Evolutionary conservation across 352 stramenopile genomes (phyloP), one percentile per base, ranked within the genome.

Genomic region (Globisporangium perplexum): DNA sequence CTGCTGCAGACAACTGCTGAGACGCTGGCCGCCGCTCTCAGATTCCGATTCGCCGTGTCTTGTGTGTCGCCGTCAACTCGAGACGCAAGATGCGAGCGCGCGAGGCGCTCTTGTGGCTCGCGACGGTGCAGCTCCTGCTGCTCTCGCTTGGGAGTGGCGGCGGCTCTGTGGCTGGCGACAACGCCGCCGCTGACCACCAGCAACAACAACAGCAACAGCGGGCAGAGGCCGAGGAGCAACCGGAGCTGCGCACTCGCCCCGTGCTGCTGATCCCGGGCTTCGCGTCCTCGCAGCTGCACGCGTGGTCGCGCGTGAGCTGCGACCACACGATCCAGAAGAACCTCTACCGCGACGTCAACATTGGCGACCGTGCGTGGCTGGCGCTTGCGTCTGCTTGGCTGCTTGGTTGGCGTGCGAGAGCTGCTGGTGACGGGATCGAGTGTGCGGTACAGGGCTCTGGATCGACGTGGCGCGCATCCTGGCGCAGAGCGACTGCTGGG

Each of bases 181-280:
- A 44, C 35, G 53, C 52, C 1, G 30, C 30, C 7, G 48, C 50
- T 15, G 45, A 62, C 23, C 17, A 28, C 7, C 49, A 46, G 20
- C 2, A 43, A 23, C 35, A 54, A 3, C 24, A 43, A 7, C 18
- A 43, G 18, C 46, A 51, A 15, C n/a, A 18, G 15, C 11, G 11
- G 24, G 39, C 14, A 18, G 14, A 41, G 6, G 17, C 10, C 17
- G 14, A 30, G 5, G 18, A 39, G 17, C 41, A 48, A 2, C 41
- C 39, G 7, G 24, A 12, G 33, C 36, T 62, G 49, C 57, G 44
- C 11, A 78, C 74, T 57, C 71, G 77, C 3, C 82, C 82, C 0
- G 77, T 92, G 59, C 61, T 92, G 51, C 65, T 92, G 42, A 68
- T 92, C 28, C 82, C 82, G 24, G 82, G 82, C 56, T 92, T 90